These are phyloP conservation scores for Ophiorrhiza pumila DNA, from an alignment of 257 asterid species.

Conservation along the genomic window DNA sequence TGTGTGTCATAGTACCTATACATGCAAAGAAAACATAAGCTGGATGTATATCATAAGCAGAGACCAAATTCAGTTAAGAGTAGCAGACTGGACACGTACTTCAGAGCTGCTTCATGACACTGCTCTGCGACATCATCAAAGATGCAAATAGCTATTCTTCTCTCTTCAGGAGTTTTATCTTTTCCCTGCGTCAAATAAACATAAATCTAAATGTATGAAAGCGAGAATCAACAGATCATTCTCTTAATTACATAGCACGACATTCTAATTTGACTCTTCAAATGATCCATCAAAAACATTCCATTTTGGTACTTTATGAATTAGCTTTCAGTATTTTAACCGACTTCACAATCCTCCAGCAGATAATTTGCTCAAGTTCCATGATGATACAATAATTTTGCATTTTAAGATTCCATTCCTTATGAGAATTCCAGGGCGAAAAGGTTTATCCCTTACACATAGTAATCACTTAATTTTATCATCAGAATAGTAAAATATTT, in stretches of 20 bases:
- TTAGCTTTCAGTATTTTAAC: neutral
- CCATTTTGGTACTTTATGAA: neutral
- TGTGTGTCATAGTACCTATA: constrained; percentile 81
- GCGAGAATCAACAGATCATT: neutral
- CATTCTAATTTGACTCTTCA: neutral
- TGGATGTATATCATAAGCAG: constrained; percentile 5
- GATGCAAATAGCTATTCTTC: constrained; percentile 96
- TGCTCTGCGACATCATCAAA: constrained; percentile 99
- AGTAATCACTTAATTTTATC: neutral
- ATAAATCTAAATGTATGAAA: neutral
- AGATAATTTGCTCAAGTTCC: neutral
- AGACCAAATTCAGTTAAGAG: constrained; percentile 13
- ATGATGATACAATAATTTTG: neutral
- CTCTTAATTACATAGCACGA: neutral
- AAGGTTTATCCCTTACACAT: neutral
- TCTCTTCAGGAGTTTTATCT: constrained; percentile 93
- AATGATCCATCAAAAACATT: neutral
- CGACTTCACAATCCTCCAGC: neutral
- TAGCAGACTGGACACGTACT: constrained; percentile 37
- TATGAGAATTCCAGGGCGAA: neutral
- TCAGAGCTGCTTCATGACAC: constrained; percentile 81
- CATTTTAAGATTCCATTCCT: neutral
- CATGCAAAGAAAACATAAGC: constrained; percentile 8
- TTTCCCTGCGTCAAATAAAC: constrained; percentile 58
- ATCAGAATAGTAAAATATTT: neutral